phyloP scores from a whole-genome alignment of 75 land plant genomes.

The Sequoia sempervirens region DNA sequence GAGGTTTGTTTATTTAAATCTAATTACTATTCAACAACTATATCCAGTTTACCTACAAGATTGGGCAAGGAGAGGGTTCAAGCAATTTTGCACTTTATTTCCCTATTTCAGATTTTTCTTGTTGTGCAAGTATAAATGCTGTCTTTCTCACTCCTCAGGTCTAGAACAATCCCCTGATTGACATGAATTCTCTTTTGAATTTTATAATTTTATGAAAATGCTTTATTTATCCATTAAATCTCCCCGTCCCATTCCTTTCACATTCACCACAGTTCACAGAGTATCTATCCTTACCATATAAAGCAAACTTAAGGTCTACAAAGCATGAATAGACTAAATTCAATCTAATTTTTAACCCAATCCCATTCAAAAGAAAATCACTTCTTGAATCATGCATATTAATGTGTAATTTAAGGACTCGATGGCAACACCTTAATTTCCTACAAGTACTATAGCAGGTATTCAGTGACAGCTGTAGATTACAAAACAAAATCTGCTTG shows the following conservation, averaged over 20 bases:
- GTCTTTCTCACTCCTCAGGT: neutral
- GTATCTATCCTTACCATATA: neutral
- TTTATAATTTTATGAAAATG: neutral
- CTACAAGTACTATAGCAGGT: neutral
- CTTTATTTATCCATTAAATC: neutral
- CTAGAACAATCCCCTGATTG: neutral
- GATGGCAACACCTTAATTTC: neutral
- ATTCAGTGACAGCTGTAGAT: neutral
- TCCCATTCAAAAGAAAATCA: neutral
- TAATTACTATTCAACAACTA: neutral
- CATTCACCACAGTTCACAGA: neutral
- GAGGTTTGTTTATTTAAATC: neutral
- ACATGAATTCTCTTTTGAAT: neutral
- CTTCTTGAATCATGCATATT: neutral
- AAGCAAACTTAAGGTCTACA: neutral
- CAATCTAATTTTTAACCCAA: neutral
- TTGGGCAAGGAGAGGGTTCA: neutral
- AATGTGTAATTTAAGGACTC: neutral
- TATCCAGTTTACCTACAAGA: neutral
- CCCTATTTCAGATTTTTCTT: neutral
- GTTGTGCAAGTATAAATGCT: neutral
- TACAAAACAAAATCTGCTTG: neutral
- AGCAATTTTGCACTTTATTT: neutral
- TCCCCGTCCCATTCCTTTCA: neutral
- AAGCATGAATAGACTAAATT: neutral